Evolutionary conservation across 371 early-diverging fungal genomes (phyloP), one percentile per base, ranked within the genome.

Genomic region (Apophysomyces elegans): DNA sequence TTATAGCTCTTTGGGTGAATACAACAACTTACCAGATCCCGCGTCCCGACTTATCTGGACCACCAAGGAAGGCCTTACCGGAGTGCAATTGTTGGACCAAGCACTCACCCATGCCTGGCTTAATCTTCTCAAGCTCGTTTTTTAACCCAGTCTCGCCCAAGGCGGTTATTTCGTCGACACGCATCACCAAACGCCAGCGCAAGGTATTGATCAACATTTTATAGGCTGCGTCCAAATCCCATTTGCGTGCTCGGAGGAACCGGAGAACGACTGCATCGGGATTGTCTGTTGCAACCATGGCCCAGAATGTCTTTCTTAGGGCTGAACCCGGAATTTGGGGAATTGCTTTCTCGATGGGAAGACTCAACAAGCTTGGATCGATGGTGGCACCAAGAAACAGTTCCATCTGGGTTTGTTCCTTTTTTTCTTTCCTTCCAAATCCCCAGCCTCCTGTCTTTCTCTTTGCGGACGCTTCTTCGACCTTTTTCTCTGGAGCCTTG

Each of bases 171-270:
- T 81, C 80, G 50, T 79, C 78, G 0, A 91, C 77, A 63, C 84
- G 87, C 43, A 78, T 75, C 41, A 78, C 76, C 32, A 83, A 54
- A 61, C 91, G 75, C 92, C 93, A 94, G 58, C 86, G 78, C 57
- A 93, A 72, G 2, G 88, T 79, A 16, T 81, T 77, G 38, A 84
- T 60, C 41, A 89, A 56, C 93, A 92, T 91, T 26, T 71, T 68
- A 54, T 87, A 74, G 11, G 91, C 88, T 38, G 88, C 86, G 36
- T 79, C 76, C 32, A 88, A 77, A 63, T 91, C 84, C 89, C 90
- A 94, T 68, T 92, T 92, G 63, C 94, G 85, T 11, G 94, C 94
- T 50, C 93, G 83, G 38, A 93, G 70, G 72, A 87, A 93, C 5
- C 94, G 88, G 41, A 91, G 75, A 38, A 86, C 13, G 38, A 89